These are phyloP conservation scores for Vanrija sp. DNA, from an alignment of 1,284 basidiomycete species.

Conservation along the genomic window DNA sequence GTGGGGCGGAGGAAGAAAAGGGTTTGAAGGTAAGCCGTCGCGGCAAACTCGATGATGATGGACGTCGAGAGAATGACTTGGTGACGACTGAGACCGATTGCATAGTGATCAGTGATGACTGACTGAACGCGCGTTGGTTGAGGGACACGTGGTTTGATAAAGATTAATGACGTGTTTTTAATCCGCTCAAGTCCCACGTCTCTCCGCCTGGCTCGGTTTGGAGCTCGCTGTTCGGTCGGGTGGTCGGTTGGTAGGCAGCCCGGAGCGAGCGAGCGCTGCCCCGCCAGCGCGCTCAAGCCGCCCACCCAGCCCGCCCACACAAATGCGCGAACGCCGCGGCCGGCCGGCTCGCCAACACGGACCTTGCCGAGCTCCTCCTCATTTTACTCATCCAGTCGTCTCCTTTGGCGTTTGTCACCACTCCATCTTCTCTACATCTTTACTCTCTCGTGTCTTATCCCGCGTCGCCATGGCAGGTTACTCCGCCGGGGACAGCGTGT, in stretches of 20 bases:
- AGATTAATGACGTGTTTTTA: not conserved
- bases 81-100: not conserved
- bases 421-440: constrained; percentile 2
- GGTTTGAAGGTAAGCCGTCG: too few relatives aligned
- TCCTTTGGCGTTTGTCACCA: not conserved
- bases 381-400: not conserved
- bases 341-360: too few relatives aligned
- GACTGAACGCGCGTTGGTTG: not conserved
- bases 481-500: constrained; percentile 16
- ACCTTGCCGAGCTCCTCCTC: too few relatives aligned
- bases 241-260: too few relatives aligned
- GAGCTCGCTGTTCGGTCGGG: too few relatives aligned
- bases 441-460: not conserved
- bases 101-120: not conserved
- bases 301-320: too few relatives aligned
- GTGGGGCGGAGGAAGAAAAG: not conserved
- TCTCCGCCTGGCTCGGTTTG: too few relatives aligned
- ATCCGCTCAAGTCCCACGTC: too few relatives aligned
- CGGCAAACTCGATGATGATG: not conserved
- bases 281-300: too few relatives aligned
- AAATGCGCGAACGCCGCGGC: too few relatives aligned
- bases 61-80: not conserved
- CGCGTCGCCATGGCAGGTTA: constrained; percentile 8
- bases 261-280: too few relatives aligned
- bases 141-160: not conserved